These are phyloP conservation scores for Clitoria ternatea DNA, from an alignment of 306 rosid species.

Conservation along the genomic window DNA sequence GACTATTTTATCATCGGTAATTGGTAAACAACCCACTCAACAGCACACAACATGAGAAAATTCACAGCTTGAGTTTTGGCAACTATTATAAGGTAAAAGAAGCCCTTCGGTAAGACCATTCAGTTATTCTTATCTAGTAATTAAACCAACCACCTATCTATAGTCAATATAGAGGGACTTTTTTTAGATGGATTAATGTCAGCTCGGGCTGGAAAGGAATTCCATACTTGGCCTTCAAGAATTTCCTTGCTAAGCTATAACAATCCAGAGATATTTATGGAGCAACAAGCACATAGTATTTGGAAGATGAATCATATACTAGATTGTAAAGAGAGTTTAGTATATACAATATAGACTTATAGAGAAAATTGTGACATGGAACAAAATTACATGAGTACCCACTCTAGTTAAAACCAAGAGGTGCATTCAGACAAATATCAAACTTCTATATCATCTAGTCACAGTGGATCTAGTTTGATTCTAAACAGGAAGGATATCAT, in stretches of 20 bases:
- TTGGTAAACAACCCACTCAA: background rate
- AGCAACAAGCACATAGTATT: background rate
- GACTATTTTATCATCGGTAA: background rate
- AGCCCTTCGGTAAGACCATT: background rate
- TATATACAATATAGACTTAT: background rate
- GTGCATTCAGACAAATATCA: background rate
- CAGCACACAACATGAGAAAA: background rate
- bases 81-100: background rate
- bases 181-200: background rate
- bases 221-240: background rate
- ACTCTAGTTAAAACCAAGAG: background rate
- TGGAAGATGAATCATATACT: background rate
- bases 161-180: background rate
- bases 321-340: background rate
- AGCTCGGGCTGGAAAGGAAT: background rate
- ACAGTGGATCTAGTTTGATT: background rate
- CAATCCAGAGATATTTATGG: background rate
- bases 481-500: background rate
- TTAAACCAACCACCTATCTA: background rate
- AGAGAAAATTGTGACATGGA: background rate
- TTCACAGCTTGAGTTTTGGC: background rate
- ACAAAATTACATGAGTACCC: background rate
- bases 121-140: background rate
- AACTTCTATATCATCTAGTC: background rate
- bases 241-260: background rate